Base-by-base conservation (phyloP, 2,329 filamentous ascomycete genomes). In the Neurospora crassa region DNA sequence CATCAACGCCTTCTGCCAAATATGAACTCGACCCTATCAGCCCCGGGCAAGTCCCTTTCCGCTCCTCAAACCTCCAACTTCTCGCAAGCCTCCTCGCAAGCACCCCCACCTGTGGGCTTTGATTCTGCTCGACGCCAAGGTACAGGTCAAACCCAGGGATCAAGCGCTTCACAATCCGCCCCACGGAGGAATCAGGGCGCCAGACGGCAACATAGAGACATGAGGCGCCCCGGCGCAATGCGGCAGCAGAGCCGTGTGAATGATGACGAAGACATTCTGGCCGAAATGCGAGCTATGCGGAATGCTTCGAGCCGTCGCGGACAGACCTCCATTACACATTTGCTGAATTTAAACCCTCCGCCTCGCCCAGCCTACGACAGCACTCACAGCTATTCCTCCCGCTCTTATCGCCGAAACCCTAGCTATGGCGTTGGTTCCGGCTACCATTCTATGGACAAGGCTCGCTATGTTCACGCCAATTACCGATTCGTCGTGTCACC, bases 401-500 rank as follows among this genome's bases (percentile, higher is more conserved):
- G 87, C 73, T 85, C 88, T 43, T 86, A 88, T 76, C 88, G 92
- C 71, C 87, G 92, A 70, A 91, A 92, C 79, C 89, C 91, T 67
- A 91, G 91, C 2, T 97, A 92, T 91, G 93, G 93, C 0, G 85
- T 92, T 53, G 93, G 94, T 4, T 97, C 94, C 43, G 94, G 94
- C 37, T 92, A 97, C 80, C 94, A 97, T 80, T 90, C 93, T 16
- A 88, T 90, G 63, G 96, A 99, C 81, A 98, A 98, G 83, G 92
- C 94, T 71, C 90, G 92, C 85, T 95, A 87, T 71, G 87, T 99
- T 18, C 94, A 99, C 80, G 94, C 96, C 74, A 99, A 99, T 80
- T 99, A 99, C 79, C 91, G 96, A 71, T 99, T 99, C 80, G 91
- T 99, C 72, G 94, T 99, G 69, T 90, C 93, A 72, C 95, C 96